Evolutionary conservation across 2,329 filamentous ascomycete species (phyloP).

Genomic region (Tolypocladium guangdongense): DNA sequence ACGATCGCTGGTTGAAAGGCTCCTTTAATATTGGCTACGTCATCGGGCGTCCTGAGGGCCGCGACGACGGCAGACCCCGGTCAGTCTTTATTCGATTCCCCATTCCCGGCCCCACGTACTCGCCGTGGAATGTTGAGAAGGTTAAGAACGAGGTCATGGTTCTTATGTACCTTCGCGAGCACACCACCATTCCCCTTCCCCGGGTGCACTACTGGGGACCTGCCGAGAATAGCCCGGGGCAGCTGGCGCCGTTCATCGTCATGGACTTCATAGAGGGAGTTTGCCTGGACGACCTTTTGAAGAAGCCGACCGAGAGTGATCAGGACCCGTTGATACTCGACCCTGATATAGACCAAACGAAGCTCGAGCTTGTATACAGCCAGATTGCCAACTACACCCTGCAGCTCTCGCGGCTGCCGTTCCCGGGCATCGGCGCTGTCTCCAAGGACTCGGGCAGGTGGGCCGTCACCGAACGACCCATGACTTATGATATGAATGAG

Average conservation of each 20-base stretch:
- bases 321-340: constrained; percentile 10
- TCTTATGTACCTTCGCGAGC: constrained; percentile 15
- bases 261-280: constrained; percentile 18
- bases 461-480: constrained; percentile 20
- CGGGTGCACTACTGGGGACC: constrained; percentile 15
- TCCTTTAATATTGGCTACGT: constrained; percentile 17
- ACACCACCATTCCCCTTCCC: constrained; percentile 20
- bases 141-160: constrained; percentile 16
- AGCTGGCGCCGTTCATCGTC: constrained; percentile 21
- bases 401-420: constrained; percentile 18
- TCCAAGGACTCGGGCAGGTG: constrained; percentile 15
- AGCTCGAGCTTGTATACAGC: constrained; percentile 11
- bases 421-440: constrained; percentile 23
- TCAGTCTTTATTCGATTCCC: constrained; percentile 15
- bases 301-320: constrained; percentile 12
- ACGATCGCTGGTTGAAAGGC: constrained; percentile 12
- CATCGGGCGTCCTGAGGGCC: constrained; percentile 8
- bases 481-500: constrained; percentile 30
- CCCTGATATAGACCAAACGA: constrained; percentile 8
- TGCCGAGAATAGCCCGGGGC: constrained; percentile 14
- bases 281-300: constrained; percentile 10
- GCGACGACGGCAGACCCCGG: neutral
- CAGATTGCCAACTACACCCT: constrained; percentile 14
- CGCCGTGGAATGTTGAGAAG: constrained; percentile 17
- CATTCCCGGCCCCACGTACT: constrained; percentile 11